Evolutionary conservation across 75 land plant species (phyloP).

Genomic region (Pinus albicaulis): DNA sequence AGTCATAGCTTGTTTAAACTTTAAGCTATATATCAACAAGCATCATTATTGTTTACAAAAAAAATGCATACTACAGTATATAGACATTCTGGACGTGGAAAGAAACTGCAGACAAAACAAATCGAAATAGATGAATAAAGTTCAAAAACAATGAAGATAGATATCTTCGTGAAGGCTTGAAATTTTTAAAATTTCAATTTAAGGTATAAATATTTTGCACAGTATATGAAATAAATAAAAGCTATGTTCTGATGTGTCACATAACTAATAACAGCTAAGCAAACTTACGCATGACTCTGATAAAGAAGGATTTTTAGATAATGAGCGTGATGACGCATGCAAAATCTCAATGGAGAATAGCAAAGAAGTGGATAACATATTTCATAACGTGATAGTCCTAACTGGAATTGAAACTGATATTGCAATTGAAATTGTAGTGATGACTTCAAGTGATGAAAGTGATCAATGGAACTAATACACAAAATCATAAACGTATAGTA

Average conservation of each 20-base stretch:
- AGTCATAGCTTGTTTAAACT: not conserved
- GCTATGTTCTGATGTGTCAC: not conserved
- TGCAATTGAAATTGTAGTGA: no score
- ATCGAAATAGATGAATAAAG: not conserved
- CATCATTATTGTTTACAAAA: not conserved
- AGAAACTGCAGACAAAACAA: not conserved
- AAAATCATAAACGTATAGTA: no score
- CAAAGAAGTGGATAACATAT: no score
- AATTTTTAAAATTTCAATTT: not conserved
- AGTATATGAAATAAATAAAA: not conserved
- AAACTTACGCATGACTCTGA: no score
- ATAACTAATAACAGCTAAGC: no score
- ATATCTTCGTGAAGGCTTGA: not conserved
- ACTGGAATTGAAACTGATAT: no score
- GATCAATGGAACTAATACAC: no score
- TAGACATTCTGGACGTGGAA: not conserved
- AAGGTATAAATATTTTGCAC: not conserved
- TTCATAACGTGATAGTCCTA: no score
- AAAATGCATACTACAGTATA: not conserved
- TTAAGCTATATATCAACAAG: not conserved
- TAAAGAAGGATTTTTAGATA: no score
- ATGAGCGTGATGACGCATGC: no score
- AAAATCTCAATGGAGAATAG: no score
- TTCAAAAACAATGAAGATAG: not conserved
- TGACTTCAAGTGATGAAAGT: no score